These are phyloP conservation scores for Camelina hispida DNA, from an alignment of 345 rosid genomes.

Conservation along the genomic window DNA sequence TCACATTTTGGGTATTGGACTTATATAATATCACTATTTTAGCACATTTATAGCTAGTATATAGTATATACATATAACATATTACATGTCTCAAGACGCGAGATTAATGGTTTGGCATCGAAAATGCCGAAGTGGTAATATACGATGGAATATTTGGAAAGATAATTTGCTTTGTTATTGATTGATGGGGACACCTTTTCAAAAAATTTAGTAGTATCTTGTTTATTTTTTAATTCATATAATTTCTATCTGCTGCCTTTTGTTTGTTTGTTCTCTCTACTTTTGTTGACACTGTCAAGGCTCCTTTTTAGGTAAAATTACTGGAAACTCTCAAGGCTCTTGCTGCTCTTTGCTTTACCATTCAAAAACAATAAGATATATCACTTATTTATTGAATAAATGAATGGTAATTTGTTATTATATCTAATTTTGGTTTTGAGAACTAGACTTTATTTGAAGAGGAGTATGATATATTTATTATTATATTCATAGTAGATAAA, in stretches of 20 bases:
- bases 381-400: not conserved
- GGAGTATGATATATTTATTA: no score
- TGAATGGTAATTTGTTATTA: not conserved
- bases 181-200: constrained; percentile 51
- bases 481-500: not conserved
- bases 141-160: constrained; percentile 58
- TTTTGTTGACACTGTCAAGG: constrained; percentile 35
- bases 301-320: constrained; percentile 26
- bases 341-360: constrained; percentile 27
- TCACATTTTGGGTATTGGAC: not conserved
- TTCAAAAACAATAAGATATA: constrained; percentile 13
- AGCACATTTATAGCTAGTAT: not conserved
- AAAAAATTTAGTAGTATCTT: not conserved
- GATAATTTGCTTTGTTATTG: constrained; percentile 46
- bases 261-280: constrained; percentile 39
- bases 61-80: not conserved
- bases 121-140: constrained; percentile 48
- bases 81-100: constrained; percentile 36
- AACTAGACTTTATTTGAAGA: no score
- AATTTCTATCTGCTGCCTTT: constrained; percentile 30
- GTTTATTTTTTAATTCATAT: constrained; percentile 13
- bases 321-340: constrained; percentile 32
- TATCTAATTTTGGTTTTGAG: no score
- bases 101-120: constrained; percentile 59
- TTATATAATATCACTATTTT: not conserved